phyloP scores from a whole-genome alignment of 805 yeast genomes.

The Wickerhamiella musiphila region DNA sequence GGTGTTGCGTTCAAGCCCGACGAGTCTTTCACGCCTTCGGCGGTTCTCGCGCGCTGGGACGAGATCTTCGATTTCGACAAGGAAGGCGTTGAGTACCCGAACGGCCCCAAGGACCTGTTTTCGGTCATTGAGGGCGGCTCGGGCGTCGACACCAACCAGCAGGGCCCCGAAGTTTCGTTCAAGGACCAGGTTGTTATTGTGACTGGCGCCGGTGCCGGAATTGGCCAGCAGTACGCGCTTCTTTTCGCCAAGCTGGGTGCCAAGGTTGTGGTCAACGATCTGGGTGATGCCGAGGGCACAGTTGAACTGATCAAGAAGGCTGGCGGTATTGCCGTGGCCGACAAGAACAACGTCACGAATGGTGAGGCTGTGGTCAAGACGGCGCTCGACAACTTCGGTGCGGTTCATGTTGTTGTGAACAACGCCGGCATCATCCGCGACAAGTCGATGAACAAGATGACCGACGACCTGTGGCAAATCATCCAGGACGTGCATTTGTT shows the following conservation, averaged over 20 bases:
- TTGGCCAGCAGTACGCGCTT: slow-evolving; percentile 80
- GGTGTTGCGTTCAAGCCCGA: slow-evolving; percentile 77
- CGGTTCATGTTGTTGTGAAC: slow-evolving; percentile 70
- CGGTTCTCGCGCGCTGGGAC: slow-evolving; percentile 49
- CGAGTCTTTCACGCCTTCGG: slow-evolving; percentile 64
- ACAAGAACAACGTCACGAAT: slow-evolving; percentile 68
- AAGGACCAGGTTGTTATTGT: slow-evolving; percentile 74
- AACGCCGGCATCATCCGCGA: slow-evolving; percentile 94
- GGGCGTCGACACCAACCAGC: slow-evolving; percentile 35
- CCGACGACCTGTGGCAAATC: slow-evolving; percentile 65
- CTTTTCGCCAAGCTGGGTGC: slow-evolving; percentile 85
- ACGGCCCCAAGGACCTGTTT: slow-evolving; percentile 52
- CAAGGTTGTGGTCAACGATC: slow-evolving; percentile 84
- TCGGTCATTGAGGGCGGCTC: slow-evolving; percentile 37
- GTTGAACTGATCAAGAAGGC: slow-evolving; percentile 55
- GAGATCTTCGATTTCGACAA: slow-evolving; percentile 41
- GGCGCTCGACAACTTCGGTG: slow-evolving; percentile 61
- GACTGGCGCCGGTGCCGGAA: slow-evolving; percentile 91
- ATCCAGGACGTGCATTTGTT: slow-evolving; percentile 67
- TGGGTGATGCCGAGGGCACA: slow-evolving; percentile 50
- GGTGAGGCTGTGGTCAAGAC: slow-evolving; percentile 61
- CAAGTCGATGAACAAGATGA: slow-evolving; percentile 69
- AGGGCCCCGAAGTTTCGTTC: slow-evolving; percentile 43
- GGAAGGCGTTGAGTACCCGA: slow-evolving; percentile 50
- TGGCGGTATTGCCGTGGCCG: slow-evolving; percentile 73